Evolutionary conservation across 2,329 filamentous ascomycete genomes (phyloP).

Genomic region (Neonectria sp.): DNA sequence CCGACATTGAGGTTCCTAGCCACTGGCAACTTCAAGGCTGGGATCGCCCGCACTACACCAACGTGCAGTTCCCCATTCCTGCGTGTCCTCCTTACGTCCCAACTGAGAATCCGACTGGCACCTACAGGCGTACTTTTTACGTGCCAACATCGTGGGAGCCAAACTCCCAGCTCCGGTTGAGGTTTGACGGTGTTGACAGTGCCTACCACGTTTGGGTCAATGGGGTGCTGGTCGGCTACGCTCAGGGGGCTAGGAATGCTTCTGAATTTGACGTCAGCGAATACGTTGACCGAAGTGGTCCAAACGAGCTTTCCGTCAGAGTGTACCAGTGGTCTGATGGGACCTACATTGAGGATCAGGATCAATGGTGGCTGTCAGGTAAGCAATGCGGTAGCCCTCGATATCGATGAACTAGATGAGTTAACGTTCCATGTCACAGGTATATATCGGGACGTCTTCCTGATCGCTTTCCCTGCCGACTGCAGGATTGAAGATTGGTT

Average conservation of each 20-base stretch:
- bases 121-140: constrained; percentile 70
- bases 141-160: constrained; percentile 64
- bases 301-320: constrained; percentile 72
- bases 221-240: constrained; percentile 74
- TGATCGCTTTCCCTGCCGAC: constrained; percentile 69
- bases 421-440: constrained; percentile 60
- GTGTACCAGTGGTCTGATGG: constrained; percentile 81
- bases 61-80: constrained; percentile 76
- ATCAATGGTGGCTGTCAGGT: constrained; percentile 77
- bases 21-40: constrained; percentile 81
- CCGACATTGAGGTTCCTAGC: constrained; percentile 72
- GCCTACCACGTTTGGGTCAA: constrained; percentile 81
- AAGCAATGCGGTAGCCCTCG: too few species aligned
- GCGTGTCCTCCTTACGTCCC: constrained; percentile 75
- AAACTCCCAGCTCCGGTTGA: constrained; percentile 71
- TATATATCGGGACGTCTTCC: constrained; percentile 77
- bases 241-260: constrained; percentile 77
- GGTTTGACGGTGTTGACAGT: constrained; percentile 81
- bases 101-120: constrained; percentile 75
- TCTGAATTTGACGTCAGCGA: constrained; percentile 78
- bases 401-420: too few species aligned
- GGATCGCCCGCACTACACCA: constrained; percentile 78
- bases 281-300: constrained; percentile 55
- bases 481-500: constrained; percentile 72
- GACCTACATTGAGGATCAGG: constrained; percentile 79